Conservation (phyloP, 139 green algal genomes). For the Coccomyxa sp. region DNA sequence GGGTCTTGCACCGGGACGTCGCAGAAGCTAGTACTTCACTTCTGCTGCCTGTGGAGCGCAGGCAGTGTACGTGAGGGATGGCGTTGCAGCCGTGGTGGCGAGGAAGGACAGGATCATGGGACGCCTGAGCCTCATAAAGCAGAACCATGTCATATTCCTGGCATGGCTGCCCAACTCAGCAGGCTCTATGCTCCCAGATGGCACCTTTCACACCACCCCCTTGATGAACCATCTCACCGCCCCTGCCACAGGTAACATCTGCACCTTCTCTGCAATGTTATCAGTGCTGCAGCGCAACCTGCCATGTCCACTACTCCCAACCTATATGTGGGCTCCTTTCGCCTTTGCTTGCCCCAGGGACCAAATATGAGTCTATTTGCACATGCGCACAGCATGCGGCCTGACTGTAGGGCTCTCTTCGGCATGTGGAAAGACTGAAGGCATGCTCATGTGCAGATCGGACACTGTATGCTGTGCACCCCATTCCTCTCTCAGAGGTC, state of each 20-base stretch:
- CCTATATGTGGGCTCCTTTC: background rate
- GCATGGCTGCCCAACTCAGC: conserved; percentile 62
- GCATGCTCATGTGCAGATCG: no score
- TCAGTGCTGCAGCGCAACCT: background rate
- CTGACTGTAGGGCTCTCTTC: no score
- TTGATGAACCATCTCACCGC: background rate
- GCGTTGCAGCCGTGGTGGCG: conserved; percentile 55
- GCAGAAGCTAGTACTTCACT: no score
- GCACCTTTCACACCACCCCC: conserved; percentile 23
- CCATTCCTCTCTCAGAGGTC: conserved; percentile 77
- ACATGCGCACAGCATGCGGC: no score
- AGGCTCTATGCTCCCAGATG: conserved; percentile 33
- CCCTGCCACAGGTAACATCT: background rate
- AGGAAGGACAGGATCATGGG: conserved; percentile 51
- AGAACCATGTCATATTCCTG: conserved; percentile 65
- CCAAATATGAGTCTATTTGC: background rate
- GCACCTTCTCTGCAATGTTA: background rate
- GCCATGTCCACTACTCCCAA: background rate
- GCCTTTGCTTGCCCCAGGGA: background rate
- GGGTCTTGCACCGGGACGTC: no score
- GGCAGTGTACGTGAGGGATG: conserved; percentile 65
- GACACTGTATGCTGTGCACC: conserved; percentile 66
- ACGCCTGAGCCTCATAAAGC: conserved; percentile 62
- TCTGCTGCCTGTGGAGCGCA: no score
- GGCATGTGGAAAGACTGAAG: no score